These are phyloP conservation scores for Thymus mandschuricus DNA, from an alignment of 257 asterid species.

Conservation along the genomic window DNA sequence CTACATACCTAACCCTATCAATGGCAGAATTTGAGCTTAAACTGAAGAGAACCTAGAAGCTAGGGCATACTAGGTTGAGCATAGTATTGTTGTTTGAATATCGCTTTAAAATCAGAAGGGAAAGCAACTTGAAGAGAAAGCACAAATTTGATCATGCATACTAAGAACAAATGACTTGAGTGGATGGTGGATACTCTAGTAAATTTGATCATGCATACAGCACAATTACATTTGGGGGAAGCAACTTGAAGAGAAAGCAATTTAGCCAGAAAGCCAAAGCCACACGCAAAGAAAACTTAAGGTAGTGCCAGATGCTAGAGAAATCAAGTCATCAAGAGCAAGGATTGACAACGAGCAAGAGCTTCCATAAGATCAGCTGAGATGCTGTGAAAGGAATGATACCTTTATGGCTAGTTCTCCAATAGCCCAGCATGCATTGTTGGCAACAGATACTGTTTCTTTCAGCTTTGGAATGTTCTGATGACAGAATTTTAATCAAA, in stretches of 20 bases:
- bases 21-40: background rate
- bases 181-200: background rate
- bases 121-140: background rate
- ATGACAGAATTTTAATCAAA: slow-evolving; percentile 26
- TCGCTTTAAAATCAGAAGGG: background rate
- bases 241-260: slow-evolving; percentile 4
- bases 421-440: slow-evolving; percentile 99
- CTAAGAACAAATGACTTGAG: background rate
- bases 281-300: background rate
- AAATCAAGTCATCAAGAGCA: background rate
- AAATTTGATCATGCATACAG: background rate
- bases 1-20: background rate
- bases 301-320: slow-evolving; percentile 12
- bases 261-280: background rate
- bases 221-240: background rate
- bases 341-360: slow-evolving; percentile 19
- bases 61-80: background rate
- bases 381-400: slow-evolving; percentile 14
- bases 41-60: background rate
- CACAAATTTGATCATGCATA: too few relatives aligned
- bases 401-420: slow-evolving; percentile 76
- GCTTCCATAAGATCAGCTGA: background rate
- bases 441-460: slow-evolving; percentile 92
- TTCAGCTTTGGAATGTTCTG: slow-evolving; percentile 84
- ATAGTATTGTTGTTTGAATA: background rate